Conservation (phyloP, 2,329 filamentous ascomycete genomes). For the Pseudogymnoascus sp. region DNA sequence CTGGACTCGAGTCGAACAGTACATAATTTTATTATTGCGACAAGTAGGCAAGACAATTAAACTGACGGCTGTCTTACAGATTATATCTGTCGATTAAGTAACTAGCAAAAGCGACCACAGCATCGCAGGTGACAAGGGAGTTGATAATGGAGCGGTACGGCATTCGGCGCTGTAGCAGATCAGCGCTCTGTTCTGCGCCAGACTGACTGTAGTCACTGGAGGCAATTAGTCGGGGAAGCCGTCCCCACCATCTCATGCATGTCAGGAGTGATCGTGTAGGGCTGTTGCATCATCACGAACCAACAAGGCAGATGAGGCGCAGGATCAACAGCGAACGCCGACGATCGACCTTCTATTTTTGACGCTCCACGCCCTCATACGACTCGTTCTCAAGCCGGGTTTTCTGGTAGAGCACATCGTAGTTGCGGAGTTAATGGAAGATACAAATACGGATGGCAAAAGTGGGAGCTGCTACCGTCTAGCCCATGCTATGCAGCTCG, state of each 20-base stretch:
- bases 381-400: background rate
- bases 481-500: background rate
- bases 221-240: conserved; percentile 5
- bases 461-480: conserved; percentile 2
- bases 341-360: background rate
- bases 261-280: conserved; percentile 8
- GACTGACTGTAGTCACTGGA: background rate
- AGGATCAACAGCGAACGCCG: conserved; percentile 4
- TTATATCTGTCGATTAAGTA: background rate
- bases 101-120: background rate
- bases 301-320: conserved; percentile 1
- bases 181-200: background rate
- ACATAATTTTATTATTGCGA: conserved; percentile 1
- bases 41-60: background rate
- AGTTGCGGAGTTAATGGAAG: background rate
- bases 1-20: background rate
- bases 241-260: conserved; percentile 6
- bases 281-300: conserved; percentile 4
- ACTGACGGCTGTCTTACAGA: background rate
- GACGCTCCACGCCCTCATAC: background rate
- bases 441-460: background rate
- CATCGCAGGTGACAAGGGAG: background rate
- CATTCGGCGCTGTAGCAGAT: background rate
- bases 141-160: background rate
- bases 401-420: background rate